phyloP scores from a whole-genome alignment of 1,284 basidiomycete species.

The Austroboletus olivaceoglutinosus region DNA sequence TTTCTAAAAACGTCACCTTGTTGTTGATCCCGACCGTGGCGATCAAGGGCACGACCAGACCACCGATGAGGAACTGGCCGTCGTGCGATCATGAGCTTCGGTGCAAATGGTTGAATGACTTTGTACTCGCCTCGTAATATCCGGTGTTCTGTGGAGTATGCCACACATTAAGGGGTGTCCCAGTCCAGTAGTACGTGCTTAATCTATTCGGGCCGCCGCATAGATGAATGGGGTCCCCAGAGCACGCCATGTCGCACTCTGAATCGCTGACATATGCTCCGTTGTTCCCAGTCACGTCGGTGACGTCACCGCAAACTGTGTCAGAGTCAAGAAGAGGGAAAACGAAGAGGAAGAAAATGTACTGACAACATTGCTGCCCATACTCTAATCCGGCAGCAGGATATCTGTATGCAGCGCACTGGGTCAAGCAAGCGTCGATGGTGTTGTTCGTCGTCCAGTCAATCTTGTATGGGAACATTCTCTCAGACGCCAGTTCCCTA shows the following conservation, averaged over 20 bases:
- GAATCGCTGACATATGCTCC: constrained; percentile 44
- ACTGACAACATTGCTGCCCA: constrained; percentile 63
- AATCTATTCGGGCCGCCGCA: constrained; percentile 56
- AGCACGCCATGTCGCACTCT: constrained; percentile 59
- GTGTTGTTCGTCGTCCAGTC: constrained; percentile 61
- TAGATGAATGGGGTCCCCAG: constrained; percentile 63
- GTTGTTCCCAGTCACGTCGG: constrained; percentile 47
- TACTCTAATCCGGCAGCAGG: constrained; percentile 63
- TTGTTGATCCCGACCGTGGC: constrained; percentile 74
- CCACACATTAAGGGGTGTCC: constrained; percentile 54
- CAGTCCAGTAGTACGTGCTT: constrained; percentile 61
- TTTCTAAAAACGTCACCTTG: constrained; percentile 76
- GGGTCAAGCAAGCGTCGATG: constrained; percentile 56
- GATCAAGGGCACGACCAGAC: constrained; percentile 67
- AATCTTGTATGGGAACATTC: constrained; percentile 60
- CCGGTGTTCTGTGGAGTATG: constrained; percentile 61
- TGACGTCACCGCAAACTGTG: constrained; percentile 65
- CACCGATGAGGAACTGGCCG: constrained; percentile 56
- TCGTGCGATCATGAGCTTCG: not conserved
- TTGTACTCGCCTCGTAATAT: constrained; percentile 53
- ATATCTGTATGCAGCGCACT: constrained; percentile 65
- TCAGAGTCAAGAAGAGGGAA: not conserved
- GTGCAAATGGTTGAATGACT: constrained; percentile 7
- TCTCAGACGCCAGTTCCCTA: constrained; percentile 35
- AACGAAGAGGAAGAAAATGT: not conserved